Conservation (phyloP, 2,329 filamentous ascomycete species). For the Aciculosporium take region DNA sequence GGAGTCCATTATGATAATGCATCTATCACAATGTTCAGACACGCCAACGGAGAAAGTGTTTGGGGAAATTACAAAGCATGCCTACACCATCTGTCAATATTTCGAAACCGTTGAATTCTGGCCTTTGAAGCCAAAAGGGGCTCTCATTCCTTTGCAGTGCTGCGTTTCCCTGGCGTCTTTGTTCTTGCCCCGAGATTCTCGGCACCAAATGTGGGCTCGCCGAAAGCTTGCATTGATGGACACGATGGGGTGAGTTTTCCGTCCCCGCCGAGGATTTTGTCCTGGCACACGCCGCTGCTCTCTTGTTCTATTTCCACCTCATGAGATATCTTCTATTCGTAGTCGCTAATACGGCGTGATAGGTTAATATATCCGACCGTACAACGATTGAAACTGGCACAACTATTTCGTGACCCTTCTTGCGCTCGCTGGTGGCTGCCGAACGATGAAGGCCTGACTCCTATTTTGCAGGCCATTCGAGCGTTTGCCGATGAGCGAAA, state of each 20-base stretch:
- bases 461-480: constrained; percentile 62
- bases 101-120: constrained; percentile 67
- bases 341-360: constrained; percentile 1
- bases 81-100: constrained; percentile 59
- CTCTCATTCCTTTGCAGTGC: constrained; percentile 59
- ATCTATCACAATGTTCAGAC: constrained; percentile 55
- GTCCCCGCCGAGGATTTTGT: too few relatives aligned
- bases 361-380: constrained; percentile 74
- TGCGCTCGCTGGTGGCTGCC: constrained; percentile 82
- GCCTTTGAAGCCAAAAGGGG: constrained; percentile 54
- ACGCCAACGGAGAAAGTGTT: constrained; percentile 35
- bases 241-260: constrained; percentile 58
- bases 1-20: constrained; percentile 67
- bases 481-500: constrained; percentile 70
- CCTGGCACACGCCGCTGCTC: background rate
- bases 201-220: constrained; percentile 65
- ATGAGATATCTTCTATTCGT: background rate
- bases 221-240: constrained; percentile 69
- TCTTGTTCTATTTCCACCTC: background rate
- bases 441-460: constrained; percentile 60
- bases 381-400: constrained; percentile 61
- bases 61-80: constrained; percentile 43
- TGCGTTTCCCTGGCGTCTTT: constrained; percentile 61
- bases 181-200: constrained; percentile 63
- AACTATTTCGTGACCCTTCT: constrained; percentile 57